These are phyloP conservation scores for Aspergillus luchuensis DNA, from an alignment of 2,329 filamentous ascomycete genomes.

Conservation along the genomic window DNA sequence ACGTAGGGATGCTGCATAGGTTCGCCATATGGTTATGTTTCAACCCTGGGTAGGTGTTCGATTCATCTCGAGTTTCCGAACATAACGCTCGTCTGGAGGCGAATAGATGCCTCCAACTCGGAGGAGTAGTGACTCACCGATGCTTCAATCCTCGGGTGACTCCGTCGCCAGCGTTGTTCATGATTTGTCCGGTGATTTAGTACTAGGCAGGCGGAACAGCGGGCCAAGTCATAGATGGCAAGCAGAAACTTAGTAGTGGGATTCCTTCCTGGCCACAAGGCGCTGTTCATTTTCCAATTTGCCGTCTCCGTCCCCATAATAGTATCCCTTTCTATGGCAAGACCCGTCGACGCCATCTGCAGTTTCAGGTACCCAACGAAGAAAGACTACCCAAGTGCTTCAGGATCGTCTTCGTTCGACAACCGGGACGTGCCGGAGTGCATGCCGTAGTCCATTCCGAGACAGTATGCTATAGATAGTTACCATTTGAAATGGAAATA, in stretches of 20 bases:
- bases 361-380: slow-evolving; percentile 23
- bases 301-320: slow-evolving; percentile 3
- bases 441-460: background rate
- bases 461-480: background rate
- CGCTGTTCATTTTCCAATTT: background rate
- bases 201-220: slow-evolving; percentile 3
- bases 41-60: too few species aligned
- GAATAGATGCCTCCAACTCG: too few species aligned
- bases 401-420: background rate
- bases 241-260: background rate
- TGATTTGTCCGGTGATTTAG: slow-evolving; percentile 4
- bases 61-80: too few species aligned
- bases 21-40: background rate
- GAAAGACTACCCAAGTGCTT: slow-evolving; percentile 1
- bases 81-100: too few species aligned
- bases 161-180: slow-evolving; percentile 2
- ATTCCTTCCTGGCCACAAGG: background rate
- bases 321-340: background rate
- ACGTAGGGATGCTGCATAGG: background rate
- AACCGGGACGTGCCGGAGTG: background rate
- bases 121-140: background rate
- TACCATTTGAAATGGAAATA: too few species aligned
- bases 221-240: slow-evolving; percentile 14
- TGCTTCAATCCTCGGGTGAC: background rate
- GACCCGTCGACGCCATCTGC: slow-evolving; percentile 18